Evolutionary conservation across 768 basidiomycete genomes (phyloP).

Genomic region (Suillus alpinus): DNA sequence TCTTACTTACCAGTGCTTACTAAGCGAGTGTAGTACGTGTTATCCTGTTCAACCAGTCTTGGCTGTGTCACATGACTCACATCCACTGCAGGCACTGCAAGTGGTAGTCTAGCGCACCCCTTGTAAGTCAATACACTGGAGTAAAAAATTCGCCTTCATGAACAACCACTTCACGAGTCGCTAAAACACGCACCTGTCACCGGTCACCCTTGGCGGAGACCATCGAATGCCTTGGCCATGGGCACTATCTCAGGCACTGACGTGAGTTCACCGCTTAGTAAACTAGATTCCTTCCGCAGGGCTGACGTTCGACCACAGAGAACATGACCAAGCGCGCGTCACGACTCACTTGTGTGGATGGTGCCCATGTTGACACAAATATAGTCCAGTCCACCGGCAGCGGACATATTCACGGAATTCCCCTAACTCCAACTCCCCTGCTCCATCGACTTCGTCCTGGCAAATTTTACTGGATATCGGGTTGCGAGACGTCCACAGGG

Average conservation of each 20-base stretch:
- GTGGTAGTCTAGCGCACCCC: neutral
- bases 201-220: constrained; percentile 89
- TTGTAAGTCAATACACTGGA: neutral
- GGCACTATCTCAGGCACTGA: constrained; percentile 91
- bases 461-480: constrained; percentile 71
- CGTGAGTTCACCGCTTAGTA: constrained; percentile 40
- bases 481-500: constrained; percentile 86
- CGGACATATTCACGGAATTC: constrained; percentile 98
- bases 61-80: too few species aligned
- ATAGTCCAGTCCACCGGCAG: constrained; percentile 78
- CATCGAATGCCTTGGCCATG: constrained; percentile 89
- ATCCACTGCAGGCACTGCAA: too few species aligned
- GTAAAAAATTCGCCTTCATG: neutral
- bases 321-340: constrained; percentile 70
- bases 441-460: constrained; percentile 16
- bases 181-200: constrained; percentile 28
- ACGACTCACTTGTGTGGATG: constrained; percentile 87
- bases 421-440: constrained; percentile 52
- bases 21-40: neutral
- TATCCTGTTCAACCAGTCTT: too few species aligned
- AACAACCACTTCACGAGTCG: neutral
- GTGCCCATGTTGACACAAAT: constrained; percentile 98
- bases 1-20: neutral
- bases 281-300: neutral
- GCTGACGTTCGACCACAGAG: constrained; percentile 36